Base-by-base conservation (phyloP, 2,329 filamentous ascomycete species). In the Clonostachys byssicola region DNA sequence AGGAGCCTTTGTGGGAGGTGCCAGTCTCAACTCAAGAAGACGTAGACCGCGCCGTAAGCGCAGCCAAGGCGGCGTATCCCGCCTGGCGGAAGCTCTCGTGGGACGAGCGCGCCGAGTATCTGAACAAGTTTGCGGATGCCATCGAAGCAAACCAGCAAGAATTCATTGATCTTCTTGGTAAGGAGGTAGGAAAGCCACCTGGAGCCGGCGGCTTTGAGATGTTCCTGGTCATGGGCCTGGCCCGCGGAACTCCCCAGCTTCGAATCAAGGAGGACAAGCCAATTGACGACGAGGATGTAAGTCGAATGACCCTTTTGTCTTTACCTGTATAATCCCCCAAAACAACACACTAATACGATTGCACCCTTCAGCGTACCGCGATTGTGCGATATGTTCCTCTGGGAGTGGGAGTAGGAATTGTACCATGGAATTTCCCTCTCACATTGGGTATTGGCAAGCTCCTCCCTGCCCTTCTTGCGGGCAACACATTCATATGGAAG, bases 381-480 rank as follows among this genome's bases (percentile, higher is more conserved):
- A 60, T 64, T 30, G 60, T 60, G 2, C 59, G 63, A 45, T 68
- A 67, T 14, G 68, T 75, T 6, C 76, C 80, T 0, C 71, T 81
- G 1, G 81, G 80, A 2, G 79, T 84, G 3, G 77, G 80, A 1
- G 75, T 69, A 2, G 72, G 75, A 43, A 74, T 82, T 49, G 78
- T 77, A 1, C 75, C 78, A 0, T 83, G 79, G 60, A 83, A 82
- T 56, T 76, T 80, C 51, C 78, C 78, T 3, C 59, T 84, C 16
- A 56, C 73, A 20, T 60, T 81, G 3, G 70, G 68, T 6, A 59
- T 71, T 12, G 68, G 71, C 46, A 86, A 86, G 60, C 65, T 85
- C 23, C 73, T 70, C 1, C 75, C 80, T 0, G 77, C 77, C 3
- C 56, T 86, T 1, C 51, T 83, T 34, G 78, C 80, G 0, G 78